Evolutionary conservation across 768 basidiomycete genomes (phyloP), one percentile per base, ranked within the genome.

Genomic region (Cystobasidium ongulense): DNA sequence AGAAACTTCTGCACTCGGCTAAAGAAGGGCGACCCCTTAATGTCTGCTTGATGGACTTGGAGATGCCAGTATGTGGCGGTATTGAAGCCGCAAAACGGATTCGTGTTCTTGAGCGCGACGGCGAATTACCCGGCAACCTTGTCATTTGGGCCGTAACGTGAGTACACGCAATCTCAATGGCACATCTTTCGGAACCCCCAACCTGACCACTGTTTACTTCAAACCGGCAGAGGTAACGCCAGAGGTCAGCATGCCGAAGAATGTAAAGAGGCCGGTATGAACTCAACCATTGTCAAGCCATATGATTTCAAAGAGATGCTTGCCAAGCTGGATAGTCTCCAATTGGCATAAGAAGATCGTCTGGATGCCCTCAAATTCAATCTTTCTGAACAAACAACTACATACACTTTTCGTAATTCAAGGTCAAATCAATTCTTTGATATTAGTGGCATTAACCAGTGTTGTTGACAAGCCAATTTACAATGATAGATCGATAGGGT

Each of bases 11-110:
- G 8, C 29, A 54, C 17, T n/a, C 52, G 3, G 35, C 29, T 21
- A 52, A 53, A 29, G 72, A 74, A 29, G 63, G 43, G n/a, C 39
- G 63, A 25, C 62, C 67, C 18, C 13, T 54, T 15, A 65, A 65
- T 25, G 72, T 43, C 18, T 38, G 59, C 33, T 35, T 65, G 23
- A 63, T 43, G 29, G 72, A 65, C n/a, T 31, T 66, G 36, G 63
- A 64, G 23, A 64, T 64, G 63, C 63, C 63, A 13, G 36, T 64
- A 7, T 38, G 35, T 27, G 63, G 63, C 5, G 63, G 63, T 5
- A 38, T 64, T 23, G 63, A 64, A 25, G 63, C 63, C 13, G 35
- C 36, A 25, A 23, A 25, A 27, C 25, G 36, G 3, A 64, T 64
- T 15, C 63, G 63, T 11, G 13, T 21, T 2, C 63, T 64, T 41